phyloP scores from a whole-genome alignment of 352 stramenopile genomes.

The Saprolegnia diclina region DNA sequence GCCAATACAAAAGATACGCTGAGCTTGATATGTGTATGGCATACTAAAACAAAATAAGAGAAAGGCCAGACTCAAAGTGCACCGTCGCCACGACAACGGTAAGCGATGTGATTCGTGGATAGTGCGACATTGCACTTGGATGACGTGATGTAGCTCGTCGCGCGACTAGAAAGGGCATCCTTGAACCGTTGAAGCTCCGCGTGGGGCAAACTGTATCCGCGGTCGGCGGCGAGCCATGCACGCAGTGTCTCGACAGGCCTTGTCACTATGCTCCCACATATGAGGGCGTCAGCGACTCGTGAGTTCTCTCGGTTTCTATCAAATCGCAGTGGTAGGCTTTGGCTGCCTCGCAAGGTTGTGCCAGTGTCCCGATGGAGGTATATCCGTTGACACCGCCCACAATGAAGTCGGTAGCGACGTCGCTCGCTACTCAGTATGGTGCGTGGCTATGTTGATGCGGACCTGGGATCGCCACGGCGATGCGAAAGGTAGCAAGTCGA shows the following conservation, averaged over 20 bases:
- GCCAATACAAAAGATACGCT: not conserved
- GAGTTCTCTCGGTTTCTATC: too few species aligned
- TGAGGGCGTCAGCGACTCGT: too few species aligned
- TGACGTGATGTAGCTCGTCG: not conserved
- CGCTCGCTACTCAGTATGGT: too few species aligned
- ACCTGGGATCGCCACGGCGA: too few species aligned
- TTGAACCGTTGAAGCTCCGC: not conserved
- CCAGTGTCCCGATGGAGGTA: too few species aligned
- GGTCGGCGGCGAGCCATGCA: not conserved
- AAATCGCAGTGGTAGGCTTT: too few species aligned
- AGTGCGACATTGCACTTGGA: not conserved
- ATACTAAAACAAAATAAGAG: not conserved
- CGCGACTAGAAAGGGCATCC: not conserved
- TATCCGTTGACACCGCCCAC: too few species aligned
- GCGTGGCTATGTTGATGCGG: too few species aligned
- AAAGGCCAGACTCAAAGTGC: not conserved
- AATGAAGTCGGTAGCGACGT: too few species aligned
- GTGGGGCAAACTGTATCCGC: not conserved
- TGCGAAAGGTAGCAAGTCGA: too few species aligned
- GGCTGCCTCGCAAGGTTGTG: too few species aligned
- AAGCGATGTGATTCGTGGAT: not conserved
- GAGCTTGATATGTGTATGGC: not conserved
- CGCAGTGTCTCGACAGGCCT: not conserved
- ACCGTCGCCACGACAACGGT: not conserved
- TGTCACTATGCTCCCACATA: too few species aligned